Base-by-base conservation (phyloP, 495 filamentous ascomycete genomes). In the Penicillium dipodomyicola region DNA sequence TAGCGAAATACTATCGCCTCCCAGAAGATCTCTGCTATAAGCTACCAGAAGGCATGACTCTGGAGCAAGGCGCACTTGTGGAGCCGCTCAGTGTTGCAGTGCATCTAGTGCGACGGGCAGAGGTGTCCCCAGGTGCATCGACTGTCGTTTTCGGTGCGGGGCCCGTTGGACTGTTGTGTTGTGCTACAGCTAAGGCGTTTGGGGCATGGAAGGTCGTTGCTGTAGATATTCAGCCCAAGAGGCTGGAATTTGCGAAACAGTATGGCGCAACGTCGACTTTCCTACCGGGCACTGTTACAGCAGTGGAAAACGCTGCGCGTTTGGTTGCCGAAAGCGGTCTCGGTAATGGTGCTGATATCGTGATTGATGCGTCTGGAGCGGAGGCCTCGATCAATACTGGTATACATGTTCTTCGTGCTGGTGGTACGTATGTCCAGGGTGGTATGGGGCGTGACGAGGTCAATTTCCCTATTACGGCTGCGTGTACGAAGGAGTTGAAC, bases 51-150 rank as follows among this genome's bases (percentile, higher is more conserved):
- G 61, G 73, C 59, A 84, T 94, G 47, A 79, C 76, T 1, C 72
- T 89, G 30, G 87, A 92, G 68, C 89, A 94, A 68, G 90, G 87
- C 39, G 90, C 88, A 7, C 73, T 94, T 49, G 80, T 94, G 58
- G 90, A 95, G 78, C 90, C 90, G 4, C 77, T 92, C 8, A 80
- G 82, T 54, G 90, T 95, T 7, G 90, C 84, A 6, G 87, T 93
- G 44, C 87, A 91, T 67, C 44, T 72, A 32, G 58, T 57, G 15
- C 72, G 68, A 42, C 53, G 67, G 17, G 74, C 58, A 1, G 49
- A 62, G 11, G 54, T 77, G 23, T 35, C 54, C 25, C 65, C 59
- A 11, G 63, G 68, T 6, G 59, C 69, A 47, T 70, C 59, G 3
- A 65, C 75, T 9, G 61, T 75, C 3, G 70, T 77, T 6, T 70